phyloP scores from a whole-genome alignment of 2,329 filamentous ascomycete genomes.

The Trichoderma koningii region DNA sequence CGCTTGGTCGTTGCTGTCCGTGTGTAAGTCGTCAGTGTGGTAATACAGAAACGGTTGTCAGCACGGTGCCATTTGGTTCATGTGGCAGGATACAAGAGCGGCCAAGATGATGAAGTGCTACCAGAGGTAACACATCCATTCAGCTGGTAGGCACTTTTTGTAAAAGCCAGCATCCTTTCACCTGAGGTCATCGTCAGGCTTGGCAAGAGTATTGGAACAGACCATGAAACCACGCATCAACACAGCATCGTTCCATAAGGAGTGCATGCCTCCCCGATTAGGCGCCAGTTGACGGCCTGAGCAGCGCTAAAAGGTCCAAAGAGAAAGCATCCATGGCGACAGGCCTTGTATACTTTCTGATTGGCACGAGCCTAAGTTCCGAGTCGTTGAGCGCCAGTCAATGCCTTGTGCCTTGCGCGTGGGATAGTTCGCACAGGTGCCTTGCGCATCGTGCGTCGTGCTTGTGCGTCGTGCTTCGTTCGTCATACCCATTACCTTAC shows the following conservation, averaged over 20 bases:
- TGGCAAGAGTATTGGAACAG: slow-evolving; percentile 8
- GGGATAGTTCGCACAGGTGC: background rate
- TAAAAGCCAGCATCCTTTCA: background rate
- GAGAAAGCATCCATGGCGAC: background rate
- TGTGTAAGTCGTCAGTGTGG: background rate
- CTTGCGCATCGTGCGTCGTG: too few relatives aligned
- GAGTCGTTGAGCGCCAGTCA: slow-evolving; percentile 6
- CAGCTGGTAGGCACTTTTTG: background rate
- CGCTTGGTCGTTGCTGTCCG: background rate
- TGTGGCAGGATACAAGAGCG: background rate
- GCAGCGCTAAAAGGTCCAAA: slow-evolving; percentile 1
- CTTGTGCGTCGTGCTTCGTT: too few relatives aligned
- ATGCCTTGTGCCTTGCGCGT: background rate
- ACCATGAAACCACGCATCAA: slow-evolving; percentile 11
- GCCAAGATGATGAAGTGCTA: background rate
- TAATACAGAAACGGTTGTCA: background rate
- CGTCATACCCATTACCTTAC: too few relatives aligned
- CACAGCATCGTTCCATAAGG: background rate
- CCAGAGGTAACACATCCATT: background rate
- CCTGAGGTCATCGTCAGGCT: background rate
- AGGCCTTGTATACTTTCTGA: background rate
- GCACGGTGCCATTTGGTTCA: slow-evolving; percentile 9
- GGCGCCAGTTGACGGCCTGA: slow-evolving; percentile 12
- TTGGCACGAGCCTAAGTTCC: background rate
- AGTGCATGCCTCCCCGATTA: slow-evolving; percentile 12